These are phyloP conservation scores for Apophysomyces variabilis DNA, from an alignment of 371 early-diverging fungal genomes.

Conservation along the genomic window DNA sequence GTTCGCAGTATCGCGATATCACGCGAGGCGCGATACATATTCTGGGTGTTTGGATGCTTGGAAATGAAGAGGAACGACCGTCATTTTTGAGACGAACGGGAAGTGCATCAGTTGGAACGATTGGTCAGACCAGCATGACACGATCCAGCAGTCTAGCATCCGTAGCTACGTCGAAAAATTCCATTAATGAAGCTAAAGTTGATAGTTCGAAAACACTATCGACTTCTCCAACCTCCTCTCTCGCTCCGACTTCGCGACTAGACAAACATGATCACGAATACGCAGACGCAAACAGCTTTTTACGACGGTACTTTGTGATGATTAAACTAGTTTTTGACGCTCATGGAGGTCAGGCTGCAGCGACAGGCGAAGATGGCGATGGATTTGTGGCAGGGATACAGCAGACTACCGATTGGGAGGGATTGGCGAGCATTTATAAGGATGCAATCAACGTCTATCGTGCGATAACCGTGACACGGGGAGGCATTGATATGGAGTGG, in stretches of 20 bases:
- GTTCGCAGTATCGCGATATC: conserved; percentile 64
- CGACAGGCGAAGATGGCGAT: conserved; percentile 17
- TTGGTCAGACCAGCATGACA: conserved; percentile 24
- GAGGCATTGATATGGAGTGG: conserved; percentile 67
- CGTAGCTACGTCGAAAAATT: conserved; percentile 20
- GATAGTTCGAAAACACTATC: conserved; percentile 10
- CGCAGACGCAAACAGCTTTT: conserved; percentile 59
- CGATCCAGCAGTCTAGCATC: conserved; percentile 45
- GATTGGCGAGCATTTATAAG: conserved; percentile 55
- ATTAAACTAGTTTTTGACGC: conserved; percentile 59
- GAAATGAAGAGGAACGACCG: conserved; percentile 71
- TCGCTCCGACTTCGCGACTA: conserved; percentile 21
- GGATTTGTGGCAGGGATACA: conserved; percentile 21
- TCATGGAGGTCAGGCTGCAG: conserved; percentile 10
- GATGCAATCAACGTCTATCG: conserved; percentile 67
- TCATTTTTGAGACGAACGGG: conserved; percentile 59
- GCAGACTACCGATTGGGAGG: conserved; percentile 54
- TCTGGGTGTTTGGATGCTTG: conserved; percentile 73
- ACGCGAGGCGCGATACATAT: conserved; percentile 73
- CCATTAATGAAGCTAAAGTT: conserved; percentile 5
- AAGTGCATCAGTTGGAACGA: conserved; percentile 30
- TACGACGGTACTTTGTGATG: conserved; percentile 63
- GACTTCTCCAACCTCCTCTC: neutral
- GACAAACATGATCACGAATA: conserved; percentile 30
- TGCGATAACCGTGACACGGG: conserved; percentile 55